Evolutionary conservation across 768 basidiomycete species (phyloP).

Genomic region (Lactarius vividus): DNA sequence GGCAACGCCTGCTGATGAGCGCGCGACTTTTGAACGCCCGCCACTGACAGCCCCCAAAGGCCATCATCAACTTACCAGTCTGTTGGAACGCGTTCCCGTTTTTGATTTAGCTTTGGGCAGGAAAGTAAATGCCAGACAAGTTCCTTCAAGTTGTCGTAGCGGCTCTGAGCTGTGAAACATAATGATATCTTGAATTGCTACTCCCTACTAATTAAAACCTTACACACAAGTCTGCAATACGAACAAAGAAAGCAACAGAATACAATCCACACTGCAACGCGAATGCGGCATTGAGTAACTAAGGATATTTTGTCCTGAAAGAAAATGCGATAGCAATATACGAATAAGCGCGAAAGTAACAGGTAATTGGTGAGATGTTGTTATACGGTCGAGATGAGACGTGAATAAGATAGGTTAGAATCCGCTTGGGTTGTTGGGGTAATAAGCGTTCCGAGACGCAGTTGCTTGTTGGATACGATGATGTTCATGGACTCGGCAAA

Average conservation of each 20-base stretch:
- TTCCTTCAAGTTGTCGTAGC: not conserved
- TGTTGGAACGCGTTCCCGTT: conserved; percentile 18
- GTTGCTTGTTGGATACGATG: not conserved
- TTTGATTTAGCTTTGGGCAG: conserved; percentile 15
- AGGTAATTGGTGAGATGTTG: conserved; percentile 14
- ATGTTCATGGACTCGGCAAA: conserved; percentile 14
- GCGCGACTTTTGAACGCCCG: conserved; percentile 9
- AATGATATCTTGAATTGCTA: conserved; percentile 26
- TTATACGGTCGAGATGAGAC: conserved; percentile 16
- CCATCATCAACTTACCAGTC: conserved; percentile 21
- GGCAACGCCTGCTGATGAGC: conserved; percentile 17
- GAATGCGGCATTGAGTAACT: conserved; percentile 3
- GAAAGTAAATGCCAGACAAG: not conserved
- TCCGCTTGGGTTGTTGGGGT: conserved; percentile 6
- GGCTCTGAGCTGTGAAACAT: conserved; percentile 21
- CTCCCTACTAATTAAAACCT: conserved; percentile 20
- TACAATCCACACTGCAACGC: conserved; percentile 17
- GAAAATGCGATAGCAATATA: not conserved
- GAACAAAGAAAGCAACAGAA: conserved; percentile 19
- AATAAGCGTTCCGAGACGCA: conserved; percentile 7
- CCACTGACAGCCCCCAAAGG: conserved; percentile 13
- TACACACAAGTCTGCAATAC: conserved; percentile 22
- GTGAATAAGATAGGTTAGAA: conserved; percentile 14
- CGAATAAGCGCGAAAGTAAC: conserved; percentile 10
- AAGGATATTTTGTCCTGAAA: not conserved